These are phyloP conservation scores for Vitis rupestris DNA, from an alignment of 164 flowering plant species.

Conservation along the genomic window DNA sequence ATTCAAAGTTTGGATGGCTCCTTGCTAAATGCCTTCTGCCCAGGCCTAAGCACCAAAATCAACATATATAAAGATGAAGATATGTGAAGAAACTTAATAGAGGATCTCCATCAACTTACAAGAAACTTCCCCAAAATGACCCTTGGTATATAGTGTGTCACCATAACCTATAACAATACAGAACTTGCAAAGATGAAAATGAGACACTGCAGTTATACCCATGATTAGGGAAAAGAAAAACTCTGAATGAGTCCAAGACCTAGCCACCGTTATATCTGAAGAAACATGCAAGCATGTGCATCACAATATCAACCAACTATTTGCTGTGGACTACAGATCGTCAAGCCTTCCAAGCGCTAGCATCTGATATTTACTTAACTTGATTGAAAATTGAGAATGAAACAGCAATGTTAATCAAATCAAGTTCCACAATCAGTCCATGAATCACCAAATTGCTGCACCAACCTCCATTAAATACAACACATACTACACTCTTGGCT, in stretches of 20 bases:
- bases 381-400: too few relatives aligned
- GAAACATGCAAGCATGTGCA: too few relatives aligned
- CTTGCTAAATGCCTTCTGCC: constrained; percentile 2
- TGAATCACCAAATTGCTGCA: too few relatives aligned
- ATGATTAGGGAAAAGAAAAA: background rate
- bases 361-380: too few relatives aligned
- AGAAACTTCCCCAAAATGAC: background rate
- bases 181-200: constrained; percentile 7
- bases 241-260: background rate
- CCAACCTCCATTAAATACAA: background rate
- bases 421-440: too few relatives aligned
- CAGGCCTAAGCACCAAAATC: background rate
- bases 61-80: background rate
- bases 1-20: background rate
- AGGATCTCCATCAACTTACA: constrained; percentile 2
- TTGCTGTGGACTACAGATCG: too few relatives aligned
- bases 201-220: constrained; percentile 1
- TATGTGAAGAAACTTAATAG: background rate
- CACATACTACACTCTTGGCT: background rate
- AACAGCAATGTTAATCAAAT: too few relatives aligned
- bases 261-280: constrained; percentile 7
- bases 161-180: constrained; percentile 7
- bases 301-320: too few relatives aligned
- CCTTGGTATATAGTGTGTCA: background rate
- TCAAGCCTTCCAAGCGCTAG: too few relatives aligned